Evolutionary conservation across 306 rosid genomes (phyloP).

Genomic region (Boehmeria nivea): DNA sequence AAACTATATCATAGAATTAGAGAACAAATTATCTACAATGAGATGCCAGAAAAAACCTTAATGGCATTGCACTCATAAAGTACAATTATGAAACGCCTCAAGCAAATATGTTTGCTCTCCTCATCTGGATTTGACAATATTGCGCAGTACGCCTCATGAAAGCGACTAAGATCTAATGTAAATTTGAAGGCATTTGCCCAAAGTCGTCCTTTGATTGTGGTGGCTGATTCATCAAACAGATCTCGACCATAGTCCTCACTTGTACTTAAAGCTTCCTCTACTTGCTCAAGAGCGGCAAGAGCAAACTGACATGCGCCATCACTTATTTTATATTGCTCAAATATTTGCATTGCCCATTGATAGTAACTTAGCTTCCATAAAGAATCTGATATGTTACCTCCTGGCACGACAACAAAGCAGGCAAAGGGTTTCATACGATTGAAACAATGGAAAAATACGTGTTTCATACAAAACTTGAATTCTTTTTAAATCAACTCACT

Average conservation of each 20-base stretch:
- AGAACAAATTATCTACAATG: not conserved
- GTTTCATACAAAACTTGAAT: constrained; percentile 9
- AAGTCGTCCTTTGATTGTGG: constrained; percentile 70
- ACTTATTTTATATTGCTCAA: constrained; percentile 74
- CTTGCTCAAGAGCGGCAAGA: constrained; percentile 97
- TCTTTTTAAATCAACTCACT: constrained; percentile 44
- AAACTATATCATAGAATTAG: not conserved
- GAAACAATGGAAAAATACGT: not conserved
- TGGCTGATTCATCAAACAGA: constrained; percentile 50
- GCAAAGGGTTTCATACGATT: not conserved
- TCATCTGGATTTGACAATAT: constrained; percentile 93
- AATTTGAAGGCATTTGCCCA: constrained; percentile 96
- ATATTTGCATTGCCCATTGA: constrained; percentile 91
- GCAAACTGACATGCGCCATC: constrained; percentile 96
- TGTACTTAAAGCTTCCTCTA: constrained; percentile 58
- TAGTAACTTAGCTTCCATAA: constrained; percentile 80
- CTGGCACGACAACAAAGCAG: constrained; percentile 23
- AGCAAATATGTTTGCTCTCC: constrained; percentile 84
- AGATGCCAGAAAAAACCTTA: constrained; percentile 45
- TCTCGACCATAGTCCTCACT: constrained; percentile 29
- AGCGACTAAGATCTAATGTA: constrained; percentile 70
- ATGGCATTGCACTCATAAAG: constrained; percentile 75
- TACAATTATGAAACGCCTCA: constrained; percentile 86
- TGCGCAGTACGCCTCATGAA: constrained; percentile 87
- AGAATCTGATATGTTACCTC: constrained; percentile 45